Conservation (phyloP, 805 yeast genomes). For the Kuraishia piskuri region DNA sequence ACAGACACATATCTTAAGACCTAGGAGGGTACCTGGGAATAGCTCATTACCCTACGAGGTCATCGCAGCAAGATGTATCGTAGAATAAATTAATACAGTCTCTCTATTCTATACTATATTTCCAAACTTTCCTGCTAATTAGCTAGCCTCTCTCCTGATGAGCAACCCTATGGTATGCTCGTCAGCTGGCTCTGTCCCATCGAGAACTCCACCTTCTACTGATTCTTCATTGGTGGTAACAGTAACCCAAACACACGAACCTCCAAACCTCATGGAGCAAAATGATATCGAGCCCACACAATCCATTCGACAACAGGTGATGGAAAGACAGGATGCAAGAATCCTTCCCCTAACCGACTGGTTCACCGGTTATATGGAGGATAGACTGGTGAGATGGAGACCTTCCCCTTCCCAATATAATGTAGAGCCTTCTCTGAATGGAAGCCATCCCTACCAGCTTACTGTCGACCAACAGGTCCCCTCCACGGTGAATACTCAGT, state of each 20-base stretch:
- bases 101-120: too few species aligned
- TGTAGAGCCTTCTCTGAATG: conserved; percentile 19
- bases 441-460: conserved; percentile 22
- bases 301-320: conserved; percentile 17
- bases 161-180: too few species aligned
- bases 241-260: conserved; percentile 11
- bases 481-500: background rate
- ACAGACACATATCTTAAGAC: too few species aligned
- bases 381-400: conserved; percentile 26
- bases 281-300: conserved; percentile 11
- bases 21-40: too few species aligned
- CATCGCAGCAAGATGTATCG: too few species aligned
- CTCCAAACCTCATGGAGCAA: conserved; percentile 10
- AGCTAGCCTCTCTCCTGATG: too few species aligned
- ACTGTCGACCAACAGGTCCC: conserved; percentile 5
- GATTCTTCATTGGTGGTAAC: background rate
- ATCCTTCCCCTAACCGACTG: conserved; percentile 16
- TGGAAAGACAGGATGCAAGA: conserved; percentile 20
- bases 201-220: background rate
- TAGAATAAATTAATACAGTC: too few species aligned
- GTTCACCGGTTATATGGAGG: conserved; percentile 25
- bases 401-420: conserved; percentile 18
- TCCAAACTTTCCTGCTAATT: too few species aligned
- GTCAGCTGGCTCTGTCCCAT: too few species aligned
- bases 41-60: too few species aligned